Conservation (phyloP, 345 rosid genomes). For the Eucalyptus coolabah region DNA sequence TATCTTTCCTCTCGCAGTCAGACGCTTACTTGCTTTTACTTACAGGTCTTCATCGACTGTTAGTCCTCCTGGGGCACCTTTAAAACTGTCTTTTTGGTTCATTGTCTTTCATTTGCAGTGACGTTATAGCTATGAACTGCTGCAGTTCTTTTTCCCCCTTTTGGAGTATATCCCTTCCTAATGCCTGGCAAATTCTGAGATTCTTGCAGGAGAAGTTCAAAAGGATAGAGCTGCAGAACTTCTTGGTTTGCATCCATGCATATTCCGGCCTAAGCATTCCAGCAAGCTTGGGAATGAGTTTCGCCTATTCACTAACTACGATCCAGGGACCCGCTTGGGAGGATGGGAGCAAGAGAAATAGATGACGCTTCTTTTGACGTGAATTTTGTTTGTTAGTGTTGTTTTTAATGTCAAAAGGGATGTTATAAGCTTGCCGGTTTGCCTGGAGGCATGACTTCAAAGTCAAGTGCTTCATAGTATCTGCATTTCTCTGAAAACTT, state of each 20-base stretch:
- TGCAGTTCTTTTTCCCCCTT: not conserved
- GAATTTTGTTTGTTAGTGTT: not conserved
- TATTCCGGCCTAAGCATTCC: slow-evolving; percentile 68
- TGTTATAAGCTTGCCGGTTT: not conserved
- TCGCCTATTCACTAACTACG: slow-evolving; percentile 63
- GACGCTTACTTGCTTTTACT: slow-evolving; percentile 57
- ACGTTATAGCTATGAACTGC: not conserved
- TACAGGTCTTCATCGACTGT: slow-evolving; percentile 14
- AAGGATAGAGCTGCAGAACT: slow-evolving; percentile 70
- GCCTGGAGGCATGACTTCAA: not conserved
- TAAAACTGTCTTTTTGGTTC: not conserved
- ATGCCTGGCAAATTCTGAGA: not conserved
- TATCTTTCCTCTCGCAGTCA: slow-evolving; percentile 48
- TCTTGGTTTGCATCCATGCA: slow-evolving; percentile 59
- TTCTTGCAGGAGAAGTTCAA: slow-evolving; percentile 68
- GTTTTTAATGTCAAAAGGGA: not conserved
- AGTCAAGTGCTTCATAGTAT: not conserved
- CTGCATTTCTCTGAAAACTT: not conserved
- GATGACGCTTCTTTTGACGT: not conserved
- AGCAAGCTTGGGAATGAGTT: slow-evolving; percentile 92
- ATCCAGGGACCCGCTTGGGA: slow-evolving; percentile 70
- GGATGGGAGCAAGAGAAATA: slow-evolving; percentile 60
- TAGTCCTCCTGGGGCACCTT: too few species aligned
- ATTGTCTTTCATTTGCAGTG: not conserved
- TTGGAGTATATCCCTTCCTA: not conserved